Evolutionary conservation across 2,329 filamentous ascomycete genomes (phyloP).

Genomic region (Penicillium sp.): DNA sequence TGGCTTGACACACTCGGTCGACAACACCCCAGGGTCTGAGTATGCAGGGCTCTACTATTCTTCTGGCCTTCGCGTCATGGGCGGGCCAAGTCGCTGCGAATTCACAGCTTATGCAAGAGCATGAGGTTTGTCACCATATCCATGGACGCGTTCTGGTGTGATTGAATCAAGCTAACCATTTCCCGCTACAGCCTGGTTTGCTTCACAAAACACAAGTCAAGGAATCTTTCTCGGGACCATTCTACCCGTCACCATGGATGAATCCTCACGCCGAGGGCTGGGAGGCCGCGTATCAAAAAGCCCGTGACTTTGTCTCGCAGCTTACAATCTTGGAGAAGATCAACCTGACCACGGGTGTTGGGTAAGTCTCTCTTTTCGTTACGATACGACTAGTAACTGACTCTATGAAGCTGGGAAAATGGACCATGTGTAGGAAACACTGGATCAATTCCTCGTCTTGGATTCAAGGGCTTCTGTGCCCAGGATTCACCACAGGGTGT

Average conservation of each 20-base stretch:
- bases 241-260: constrained; percentile 22
- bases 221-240: constrained; percentile 3
- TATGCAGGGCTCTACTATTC: constrained; percentile 5
- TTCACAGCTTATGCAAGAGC: constrained; percentile 1
- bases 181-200: background rate
- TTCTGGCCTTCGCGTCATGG: constrained; percentile 9
- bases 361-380: constrained; percentile 10
- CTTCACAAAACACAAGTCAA: background rate
- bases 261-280: constrained; percentile 17
- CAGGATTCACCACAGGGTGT: constrained; percentile 24
- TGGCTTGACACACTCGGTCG: background rate
- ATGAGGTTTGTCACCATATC: background rate
- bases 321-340: constrained; percentile 20
- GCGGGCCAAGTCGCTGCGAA: background rate
- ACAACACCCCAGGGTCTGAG: background rate
- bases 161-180: background rate
- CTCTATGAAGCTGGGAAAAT: constrained; percentile 11
- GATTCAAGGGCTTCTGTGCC: constrained; percentile 20
- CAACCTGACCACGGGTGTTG: constrained; percentile 24
- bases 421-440: constrained; percentile 23
- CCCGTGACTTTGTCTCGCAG: constrained; percentile 18
- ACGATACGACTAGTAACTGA: background rate
- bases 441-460: constrained; percentile 22
- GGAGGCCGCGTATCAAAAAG: constrained; percentile 19
- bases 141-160: background rate